A percentile compares a stretch with the other conserved stretches of the same genome.
phyloP scores from a whole-genome alignment of 345 rosid species.

The Citrus inodora region DNA sequence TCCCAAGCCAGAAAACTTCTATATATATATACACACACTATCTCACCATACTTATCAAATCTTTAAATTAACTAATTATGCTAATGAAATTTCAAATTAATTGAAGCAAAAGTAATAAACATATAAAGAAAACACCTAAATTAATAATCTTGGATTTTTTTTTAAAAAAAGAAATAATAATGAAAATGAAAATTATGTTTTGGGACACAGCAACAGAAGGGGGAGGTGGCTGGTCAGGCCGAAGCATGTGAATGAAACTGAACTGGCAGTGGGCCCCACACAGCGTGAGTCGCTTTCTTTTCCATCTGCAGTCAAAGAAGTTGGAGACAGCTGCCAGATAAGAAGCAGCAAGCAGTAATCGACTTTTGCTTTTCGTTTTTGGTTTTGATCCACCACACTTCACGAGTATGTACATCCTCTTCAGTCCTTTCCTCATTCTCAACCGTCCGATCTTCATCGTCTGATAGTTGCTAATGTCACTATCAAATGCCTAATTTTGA shows the following conservation, averaged over 20 bases:
- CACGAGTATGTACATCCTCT: not conserved
- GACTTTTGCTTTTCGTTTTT: not conserved
- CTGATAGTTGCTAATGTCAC: not conserved
- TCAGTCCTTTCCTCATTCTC: not conserved
- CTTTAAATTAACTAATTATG: too few relatives aligned
- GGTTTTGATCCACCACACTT: not conserved
- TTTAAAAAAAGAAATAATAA: not conserved
- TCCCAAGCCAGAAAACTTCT: too few relatives aligned
- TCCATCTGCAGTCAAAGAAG: slow-evolving; percentile 21
- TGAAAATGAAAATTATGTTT: not conserved
- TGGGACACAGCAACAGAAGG: not conserved
- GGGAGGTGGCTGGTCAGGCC: not conserved
- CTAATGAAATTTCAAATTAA: not conserved
- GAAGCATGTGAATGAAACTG: not conserved
- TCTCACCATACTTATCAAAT: too few relatives aligned
- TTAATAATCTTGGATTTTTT: too few relatives aligned
- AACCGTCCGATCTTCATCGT: not conserved
- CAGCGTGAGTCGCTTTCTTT: slow-evolving; percentile 9
- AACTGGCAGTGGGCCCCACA: slow-evolving; percentile 1
- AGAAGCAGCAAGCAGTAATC: not conserved
- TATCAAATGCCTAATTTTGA: not conserved
- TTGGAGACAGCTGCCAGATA: slow-evolving; percentile 37
- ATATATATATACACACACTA: too few relatives aligned
- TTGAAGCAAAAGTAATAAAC: not conserved
- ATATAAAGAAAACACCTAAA: not conserved